Evolutionary conservation across 2,329 filamentous ascomycete species (phyloP).

Genomic region (Aspergillus chevalieri): DNA sequence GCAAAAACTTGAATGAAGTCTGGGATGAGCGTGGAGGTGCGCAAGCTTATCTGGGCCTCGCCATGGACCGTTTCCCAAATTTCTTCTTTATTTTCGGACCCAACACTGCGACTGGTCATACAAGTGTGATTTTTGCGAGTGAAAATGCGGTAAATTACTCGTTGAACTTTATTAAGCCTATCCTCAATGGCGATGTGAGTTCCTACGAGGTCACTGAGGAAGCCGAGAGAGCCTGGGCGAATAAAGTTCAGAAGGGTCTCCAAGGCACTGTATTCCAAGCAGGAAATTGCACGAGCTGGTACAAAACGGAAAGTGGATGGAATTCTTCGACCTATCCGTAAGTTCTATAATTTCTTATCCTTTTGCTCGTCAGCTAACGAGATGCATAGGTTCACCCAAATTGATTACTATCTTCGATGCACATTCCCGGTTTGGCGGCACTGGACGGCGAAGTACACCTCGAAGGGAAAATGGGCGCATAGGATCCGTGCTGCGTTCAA

Average conservation of each 20-base stretch:
- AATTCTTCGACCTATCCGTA: slow-evolving; percentile 46
- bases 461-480: slow-evolving; percentile 38
- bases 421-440: slow-evolving; percentile 50
- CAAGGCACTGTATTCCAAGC: slow-evolving; percentile 44
- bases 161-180: slow-evolving; percentile 52
- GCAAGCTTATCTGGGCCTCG: slow-evolving; percentile 55
- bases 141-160: slow-evolving; percentile 59
- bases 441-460: slow-evolving; percentile 49
- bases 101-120: slow-evolving; percentile 59
- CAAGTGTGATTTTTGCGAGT: slow-evolving; percentile 52
- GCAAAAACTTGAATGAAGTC: slow-evolving; percentile 47
- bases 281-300: slow-evolving; percentile 47
- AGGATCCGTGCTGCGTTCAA: slow-evolving; percentile 13
- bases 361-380: slow-evolving; percentile 7
- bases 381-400: slow-evolving; percentile 41
- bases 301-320: slow-evolving; percentile 44
- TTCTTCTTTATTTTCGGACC: slow-evolving; percentile 60
- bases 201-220: slow-evolving; percentile 45
- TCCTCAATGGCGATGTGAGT: slow-evolving; percentile 42
- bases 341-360: slow-evolving; percentile 9
- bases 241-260: slow-evolving; percentile 42
- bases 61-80: slow-evolving; percentile 58
- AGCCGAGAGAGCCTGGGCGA: slow-evolving; percentile 43
- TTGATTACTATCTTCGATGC: slow-evolving; percentile 47
- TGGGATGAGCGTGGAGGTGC: slow-evolving; percentile 57